A percentile compares a stretch with the other conserved stretches of the same genome.
Evolutionary conservation across 176 grass and related monocot genomes (phyloP).

Genomic region (Coix lacrymajobi): DNA sequence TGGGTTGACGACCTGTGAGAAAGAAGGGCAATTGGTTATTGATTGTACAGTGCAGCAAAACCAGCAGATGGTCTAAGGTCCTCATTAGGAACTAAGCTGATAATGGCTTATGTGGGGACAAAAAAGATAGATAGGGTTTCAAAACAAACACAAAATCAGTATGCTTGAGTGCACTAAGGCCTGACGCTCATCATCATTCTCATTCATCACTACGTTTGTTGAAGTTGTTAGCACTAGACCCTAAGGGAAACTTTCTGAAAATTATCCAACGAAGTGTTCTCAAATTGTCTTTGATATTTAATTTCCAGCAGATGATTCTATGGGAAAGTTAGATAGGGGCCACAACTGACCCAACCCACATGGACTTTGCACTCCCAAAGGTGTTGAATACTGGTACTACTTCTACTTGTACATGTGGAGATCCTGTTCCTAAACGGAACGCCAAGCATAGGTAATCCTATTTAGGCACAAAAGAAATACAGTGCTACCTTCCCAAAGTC

Average conservation of each 20-base stretch:
- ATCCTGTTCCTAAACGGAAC: neutral
- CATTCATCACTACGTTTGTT: neutral
- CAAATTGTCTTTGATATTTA: neutral
- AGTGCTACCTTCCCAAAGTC: neutral
- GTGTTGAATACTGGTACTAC: neutral
- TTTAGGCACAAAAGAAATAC: neutral
- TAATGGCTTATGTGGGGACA: neutral
- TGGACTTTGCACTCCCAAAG: neutral
- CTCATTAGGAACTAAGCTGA: neutral
- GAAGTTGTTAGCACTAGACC: neutral
- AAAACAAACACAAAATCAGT: neutral
- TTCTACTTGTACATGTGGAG: neutral
- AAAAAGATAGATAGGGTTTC: neutral
- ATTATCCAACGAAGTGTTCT: neutral
- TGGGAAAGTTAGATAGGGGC: neutral
- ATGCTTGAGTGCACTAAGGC: neutral
- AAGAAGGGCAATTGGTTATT: neutral
- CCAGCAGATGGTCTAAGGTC: neutral
- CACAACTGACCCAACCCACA: neutral
- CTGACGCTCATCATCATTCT: neutral
- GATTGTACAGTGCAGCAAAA: neutral
- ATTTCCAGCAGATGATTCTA: neutral
- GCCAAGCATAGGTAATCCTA: neutral
- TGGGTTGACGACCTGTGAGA: slow-evolving; percentile 74
- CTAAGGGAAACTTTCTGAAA: neutral